These are phyloP conservation scores for Erysimum cheiranthoides DNA, from an alignment of 345 rosid genomes.

Conservation along the genomic window DNA sequence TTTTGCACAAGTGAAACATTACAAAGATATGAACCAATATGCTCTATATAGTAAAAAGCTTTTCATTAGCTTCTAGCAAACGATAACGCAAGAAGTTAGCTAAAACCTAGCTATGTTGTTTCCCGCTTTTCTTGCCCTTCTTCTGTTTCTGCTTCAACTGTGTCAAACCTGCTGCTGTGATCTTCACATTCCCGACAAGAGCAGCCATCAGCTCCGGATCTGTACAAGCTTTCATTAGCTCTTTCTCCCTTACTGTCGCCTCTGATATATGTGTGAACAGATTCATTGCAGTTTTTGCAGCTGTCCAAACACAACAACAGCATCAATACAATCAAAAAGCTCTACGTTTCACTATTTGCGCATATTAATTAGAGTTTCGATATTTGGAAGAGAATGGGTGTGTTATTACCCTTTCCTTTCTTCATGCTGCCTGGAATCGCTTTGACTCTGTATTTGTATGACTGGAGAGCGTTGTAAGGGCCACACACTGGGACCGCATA, in stretches of 20 bases:
- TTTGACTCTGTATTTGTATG: conserved; percentile 91
- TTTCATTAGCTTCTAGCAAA: background rate
- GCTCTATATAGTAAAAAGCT: background rate
- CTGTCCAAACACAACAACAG: conserved; percentile 46
- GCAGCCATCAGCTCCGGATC: conserved; percentile 95
- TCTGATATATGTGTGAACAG: conserved; percentile 88
- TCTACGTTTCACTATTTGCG: background rate
- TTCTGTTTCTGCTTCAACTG: conserved; percentile 98
- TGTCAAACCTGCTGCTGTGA: conserved; percentile 87
- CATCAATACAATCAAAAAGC: conserved; percentile 1
- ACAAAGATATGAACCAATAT: background rate
- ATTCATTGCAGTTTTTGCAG: conserved; percentile 92
- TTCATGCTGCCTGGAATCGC: conserved; percentile 88
- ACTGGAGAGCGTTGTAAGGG: conserved; percentile 87
- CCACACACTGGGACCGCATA: conserved; percentile 94
- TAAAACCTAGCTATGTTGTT: conserved; percentile 40
- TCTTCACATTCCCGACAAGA: conserved; percentile 87
- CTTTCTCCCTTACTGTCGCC: conserved; percentile 84
- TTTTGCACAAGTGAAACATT: conserved; percentile 10
- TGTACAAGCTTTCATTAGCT: conserved; percentile 93
- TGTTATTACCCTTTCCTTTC: conserved; percentile 83
- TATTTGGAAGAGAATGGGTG: background rate
- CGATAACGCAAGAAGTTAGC: background rate
- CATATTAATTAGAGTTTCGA: background rate
- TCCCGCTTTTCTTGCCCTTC: conserved; percentile 73